Percentiles rank a stretch among this genome's conserved stretches.
Evolutionary conservation across 805 yeast genomes (phyloP).

Genomic region (Wickerhamomyces chaumierensis): DNA sequence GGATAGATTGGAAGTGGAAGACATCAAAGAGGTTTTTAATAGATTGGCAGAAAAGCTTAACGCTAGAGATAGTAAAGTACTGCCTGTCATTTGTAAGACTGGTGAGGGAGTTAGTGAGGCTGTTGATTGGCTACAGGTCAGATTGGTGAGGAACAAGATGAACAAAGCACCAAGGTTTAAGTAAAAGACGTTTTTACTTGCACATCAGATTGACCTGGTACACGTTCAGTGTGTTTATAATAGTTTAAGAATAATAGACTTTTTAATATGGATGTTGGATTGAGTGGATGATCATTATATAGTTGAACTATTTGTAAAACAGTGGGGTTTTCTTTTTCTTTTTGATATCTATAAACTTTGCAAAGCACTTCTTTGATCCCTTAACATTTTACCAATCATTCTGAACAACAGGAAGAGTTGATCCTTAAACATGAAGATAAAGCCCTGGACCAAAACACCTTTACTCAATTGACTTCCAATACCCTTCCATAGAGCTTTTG

Average conservation of each 20-base stretch:
- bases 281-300: no score
- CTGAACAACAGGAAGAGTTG: constrained; percentile 16
- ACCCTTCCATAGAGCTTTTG: constrained; percentile 66
- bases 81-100: constrained; percentile 78
- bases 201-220: no score
- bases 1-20: constrained; percentile 61
- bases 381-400: constrained; percentile 11
- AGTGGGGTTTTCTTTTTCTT: no score
- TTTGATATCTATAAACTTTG: no score
- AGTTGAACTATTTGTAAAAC: no score
- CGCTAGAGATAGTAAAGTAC: constrained; percentile 83
- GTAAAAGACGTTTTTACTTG: no score
- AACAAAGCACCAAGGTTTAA: constrained; percentile 25
- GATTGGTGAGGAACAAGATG: constrained; percentile 40
- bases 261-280: no score
- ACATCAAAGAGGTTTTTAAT: constrained; percentile 76
- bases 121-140: constrained; percentile 74
- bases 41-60: constrained; percentile 71
- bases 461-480: constrained; percentile 68
- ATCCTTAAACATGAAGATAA: constrained; percentile 60
- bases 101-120: constrained; percentile 78
- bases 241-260: no score
- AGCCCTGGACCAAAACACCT: constrained; percentile 78
- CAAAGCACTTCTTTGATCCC: constrained; percentile 2
- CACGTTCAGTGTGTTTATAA: no score